Evolutionary conservation across 176 grass and related monocot genomes (phyloP).

Genomic region (Areca catechu): DNA sequence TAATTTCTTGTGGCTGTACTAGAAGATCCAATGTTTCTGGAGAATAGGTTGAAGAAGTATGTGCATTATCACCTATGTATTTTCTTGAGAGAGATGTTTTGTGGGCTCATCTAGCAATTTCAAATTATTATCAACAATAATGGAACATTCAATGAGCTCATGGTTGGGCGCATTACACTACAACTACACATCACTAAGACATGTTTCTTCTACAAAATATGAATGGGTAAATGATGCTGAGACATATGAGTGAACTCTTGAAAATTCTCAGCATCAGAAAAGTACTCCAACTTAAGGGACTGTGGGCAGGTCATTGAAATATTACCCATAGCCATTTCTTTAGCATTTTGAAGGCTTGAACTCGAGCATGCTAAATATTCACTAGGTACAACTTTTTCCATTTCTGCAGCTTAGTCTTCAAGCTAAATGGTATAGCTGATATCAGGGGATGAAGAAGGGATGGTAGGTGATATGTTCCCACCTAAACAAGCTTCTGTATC

Average conservation of each 20-base stretch:
- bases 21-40: not conserved
- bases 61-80: not conserved
- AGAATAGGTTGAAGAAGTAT: not conserved
- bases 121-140: conserved; percentile 9
- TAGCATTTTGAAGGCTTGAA: not conserved
- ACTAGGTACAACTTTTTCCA: conserved; percentile 11
- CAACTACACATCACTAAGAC: conserved; percentile 12
- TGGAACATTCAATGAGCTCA: conserved; percentile 16
- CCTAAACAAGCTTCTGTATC: conserved; percentile 28
- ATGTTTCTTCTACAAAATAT: conserved; percentile 12
- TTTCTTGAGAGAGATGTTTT: not conserved
- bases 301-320: not conserved
- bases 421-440: conserved; percentile 7
- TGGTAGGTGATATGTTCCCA: conserved; percentile 15
- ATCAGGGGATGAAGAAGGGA: conserved; percentile 1
- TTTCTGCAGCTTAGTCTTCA: conserved; percentile 16
- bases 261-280: conserved; percentile 1
- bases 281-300: not conserved
- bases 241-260: not conserved
- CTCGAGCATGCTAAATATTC: conserved; percentile 13
- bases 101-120: conserved; percentile 1
- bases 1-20: not conserved
- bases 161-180: conserved; percentile 18
- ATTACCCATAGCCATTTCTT: not conserved
- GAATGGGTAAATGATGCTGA: not conserved